Evolutionary conservation across 306 rosid species (phyloP).

Genomic region (Comarum palustre): DNA sequence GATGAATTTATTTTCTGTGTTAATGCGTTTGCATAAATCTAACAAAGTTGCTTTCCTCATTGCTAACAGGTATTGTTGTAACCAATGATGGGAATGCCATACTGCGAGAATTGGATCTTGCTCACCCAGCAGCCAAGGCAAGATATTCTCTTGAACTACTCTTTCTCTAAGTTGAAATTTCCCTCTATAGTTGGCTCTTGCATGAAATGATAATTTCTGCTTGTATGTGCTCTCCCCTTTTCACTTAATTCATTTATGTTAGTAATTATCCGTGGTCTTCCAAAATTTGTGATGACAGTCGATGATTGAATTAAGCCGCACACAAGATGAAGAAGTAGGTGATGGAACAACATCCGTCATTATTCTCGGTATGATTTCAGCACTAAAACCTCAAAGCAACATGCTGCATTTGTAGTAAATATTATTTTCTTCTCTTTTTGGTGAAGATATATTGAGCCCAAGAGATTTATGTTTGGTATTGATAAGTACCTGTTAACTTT

Average conservation of each 20-base stretch:
- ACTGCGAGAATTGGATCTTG: constrained; percentile 85
- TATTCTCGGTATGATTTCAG: constrained; percentile 68
- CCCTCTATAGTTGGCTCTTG: not conserved
- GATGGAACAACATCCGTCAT: constrained; percentile 98
- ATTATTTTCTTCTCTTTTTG: not conserved
- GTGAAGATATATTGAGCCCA: not conserved
- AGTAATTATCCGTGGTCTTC: not conserved
- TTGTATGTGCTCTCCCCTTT: not conserved
- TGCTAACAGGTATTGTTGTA: constrained; percentile 78
- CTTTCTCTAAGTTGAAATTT: not conserved
- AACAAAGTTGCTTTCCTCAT: constrained; percentile 4
- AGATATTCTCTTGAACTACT: constrained; percentile 15
- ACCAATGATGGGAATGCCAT: constrained; percentile 98
- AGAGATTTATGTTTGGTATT: not conserved
- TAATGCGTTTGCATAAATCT: not conserved
- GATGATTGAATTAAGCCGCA: constrained; percentile 93
- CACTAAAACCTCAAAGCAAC: not conserved
- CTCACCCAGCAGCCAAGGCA: constrained; percentile 99
- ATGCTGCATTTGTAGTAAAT: not conserved
- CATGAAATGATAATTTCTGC: not conserved
- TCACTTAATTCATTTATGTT: constrained; percentile 13
- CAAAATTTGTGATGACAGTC: constrained; percentile 46
- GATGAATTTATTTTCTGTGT: not conserved
- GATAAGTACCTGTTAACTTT: not conserved
- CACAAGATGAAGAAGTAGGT: constrained; percentile 98